Conservation (phyloP, 108 stramenopile genomes). For the Tribonema minus region DNA sequence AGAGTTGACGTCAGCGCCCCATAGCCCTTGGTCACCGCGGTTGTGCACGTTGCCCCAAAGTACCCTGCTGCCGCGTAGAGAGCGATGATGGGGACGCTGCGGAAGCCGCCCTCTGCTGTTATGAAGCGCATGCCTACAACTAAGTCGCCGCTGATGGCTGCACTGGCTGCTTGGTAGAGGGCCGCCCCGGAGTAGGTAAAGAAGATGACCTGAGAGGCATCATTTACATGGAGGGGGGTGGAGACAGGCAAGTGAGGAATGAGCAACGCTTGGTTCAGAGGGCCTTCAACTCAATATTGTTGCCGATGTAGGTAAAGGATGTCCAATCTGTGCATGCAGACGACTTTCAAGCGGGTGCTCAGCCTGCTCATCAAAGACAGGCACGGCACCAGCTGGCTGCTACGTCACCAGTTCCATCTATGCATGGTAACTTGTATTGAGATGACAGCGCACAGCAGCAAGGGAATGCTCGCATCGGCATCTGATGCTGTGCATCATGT, state of each 20-base stretch:
- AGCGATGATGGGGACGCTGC: not conserved
- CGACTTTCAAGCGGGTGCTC: not conserved
- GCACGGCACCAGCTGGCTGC: too few species aligned
- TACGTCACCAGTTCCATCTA: too few species aligned
- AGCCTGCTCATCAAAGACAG: too few species aligned
- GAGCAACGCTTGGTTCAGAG: not conserved
- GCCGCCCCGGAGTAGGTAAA: not conserved
- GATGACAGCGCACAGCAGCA: too few species aligned
- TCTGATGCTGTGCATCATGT: too few species aligned
- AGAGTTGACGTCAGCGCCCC: slow-evolving; percentile 8
- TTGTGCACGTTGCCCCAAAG: slow-evolving; percentile 3
- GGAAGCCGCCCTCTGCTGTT: not conserved
- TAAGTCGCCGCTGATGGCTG: not conserved
- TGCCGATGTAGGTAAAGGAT: not conserved
- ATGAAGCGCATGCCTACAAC: not conserved
- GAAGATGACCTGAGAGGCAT: not conserved
- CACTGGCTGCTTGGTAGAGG: not conserved
- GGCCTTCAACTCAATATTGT: not conserved
- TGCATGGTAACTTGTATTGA: too few species aligned
- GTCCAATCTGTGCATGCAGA: not conserved
- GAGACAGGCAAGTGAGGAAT: too few species aligned
- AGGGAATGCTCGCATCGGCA: too few species aligned
- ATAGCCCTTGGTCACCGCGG: slow-evolving; percentile 18
- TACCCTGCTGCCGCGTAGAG: not conserved
- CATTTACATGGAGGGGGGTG: too few species aligned